Conservation (phyloP, 306 rosid genomes). For the Inga laurina region DNA sequence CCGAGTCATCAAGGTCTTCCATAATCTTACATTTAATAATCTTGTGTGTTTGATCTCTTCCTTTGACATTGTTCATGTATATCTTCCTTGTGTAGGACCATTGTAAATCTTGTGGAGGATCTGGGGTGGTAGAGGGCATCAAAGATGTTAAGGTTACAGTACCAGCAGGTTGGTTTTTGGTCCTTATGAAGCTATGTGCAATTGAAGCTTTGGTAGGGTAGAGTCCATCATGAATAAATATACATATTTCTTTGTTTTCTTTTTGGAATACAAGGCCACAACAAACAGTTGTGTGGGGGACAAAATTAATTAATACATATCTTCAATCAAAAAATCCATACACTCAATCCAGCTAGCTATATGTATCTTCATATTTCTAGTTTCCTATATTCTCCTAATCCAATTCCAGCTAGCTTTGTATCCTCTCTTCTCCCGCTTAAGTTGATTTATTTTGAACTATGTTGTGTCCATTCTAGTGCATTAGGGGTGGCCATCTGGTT, state of each 20-base stretch:
- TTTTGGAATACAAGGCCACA: background rate
- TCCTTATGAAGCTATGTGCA: slow-evolving; percentile 25
- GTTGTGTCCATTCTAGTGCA: background rate
- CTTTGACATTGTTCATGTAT: slow-evolving; percentile 22
- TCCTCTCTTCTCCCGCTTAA: slow-evolving; percentile 11
- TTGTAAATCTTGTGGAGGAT: slow-evolving; percentile 77
- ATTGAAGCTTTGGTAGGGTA: slow-evolving; percentile 21
- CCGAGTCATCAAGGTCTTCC: slow-evolving; percentile 64
- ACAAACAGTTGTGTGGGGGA: background rate
- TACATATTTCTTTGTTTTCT: slow-evolving; percentile 1
- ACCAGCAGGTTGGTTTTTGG: slow-evolving; percentile 82
- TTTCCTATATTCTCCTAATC: background rate
- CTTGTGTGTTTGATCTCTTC: slow-evolving; percentile 23
- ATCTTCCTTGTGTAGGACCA: slow-evolving; percentile 59
- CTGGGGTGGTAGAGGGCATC: slow-evolving; percentile 79
- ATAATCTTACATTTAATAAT: slow-evolving; percentile 19
- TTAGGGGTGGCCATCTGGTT: background rate
- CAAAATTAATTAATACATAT: background rate
- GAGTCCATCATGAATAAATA: background rate
- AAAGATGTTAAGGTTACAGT: slow-evolving; percentile 80
- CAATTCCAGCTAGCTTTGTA: slow-evolving; percentile 8
- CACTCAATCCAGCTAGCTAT: background rate
- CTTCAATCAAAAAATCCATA: background rate
- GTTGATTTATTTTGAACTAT: background rate
- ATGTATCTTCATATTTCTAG: slow-evolving; percentile 10